Conservation (phyloP, 2,329 filamentous ascomycete species). For the Aspergillus novoparasiticus region DNA sequence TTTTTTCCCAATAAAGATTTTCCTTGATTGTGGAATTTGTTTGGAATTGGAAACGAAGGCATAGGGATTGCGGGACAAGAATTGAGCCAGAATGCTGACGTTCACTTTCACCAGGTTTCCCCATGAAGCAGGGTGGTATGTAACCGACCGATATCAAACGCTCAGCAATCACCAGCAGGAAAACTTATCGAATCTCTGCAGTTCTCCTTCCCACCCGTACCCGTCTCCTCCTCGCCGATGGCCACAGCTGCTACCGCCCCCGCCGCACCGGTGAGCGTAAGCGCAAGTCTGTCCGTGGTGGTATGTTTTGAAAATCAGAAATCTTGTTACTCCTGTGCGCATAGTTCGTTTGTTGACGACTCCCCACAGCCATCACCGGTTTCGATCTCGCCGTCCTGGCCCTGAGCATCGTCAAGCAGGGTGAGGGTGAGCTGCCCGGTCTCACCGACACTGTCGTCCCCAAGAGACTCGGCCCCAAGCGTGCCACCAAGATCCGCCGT, state of each 20-base stretch:
- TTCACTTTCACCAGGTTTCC: conserved; percentile 67
- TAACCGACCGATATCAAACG: conserved; percentile 33
- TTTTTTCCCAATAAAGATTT: conserved; percentile 3
- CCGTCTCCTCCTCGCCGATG: conserved; percentile 89
- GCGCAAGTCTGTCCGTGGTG: conserved; percentile 96
- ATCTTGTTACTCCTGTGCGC: not conserved
- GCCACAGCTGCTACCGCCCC: conserved; percentile 98
- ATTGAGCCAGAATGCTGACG: conserved; percentile 28
- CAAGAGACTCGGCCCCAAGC: conserved; percentile 99
- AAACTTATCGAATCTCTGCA: conserved; percentile 47
- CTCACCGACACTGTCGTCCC: conserved; percentile 97
- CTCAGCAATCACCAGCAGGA: conserved; percentile 20
- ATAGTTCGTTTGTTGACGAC: conserved; percentile 17
- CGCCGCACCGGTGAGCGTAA: conserved; percentile 98
- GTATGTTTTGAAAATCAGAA: conserved; percentile 27
- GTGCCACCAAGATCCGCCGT: conserved; percentile 98
- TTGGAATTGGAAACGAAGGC: not conserved
- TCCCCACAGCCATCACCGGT: conserved; percentile 78
- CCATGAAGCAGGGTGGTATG: conserved; percentile 96
- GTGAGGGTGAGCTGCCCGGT: conserved; percentile 89
- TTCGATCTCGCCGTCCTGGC: conserved; percentile 94
- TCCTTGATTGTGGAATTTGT: not conserved
- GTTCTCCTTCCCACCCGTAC: conserved; percentile 93
- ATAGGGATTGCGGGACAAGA: not conserved
- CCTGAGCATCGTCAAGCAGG: conserved; percentile 96